Conservation (phyloP, 768 basidiomycete genomes). For the Termitomyces sp. region DNA sequence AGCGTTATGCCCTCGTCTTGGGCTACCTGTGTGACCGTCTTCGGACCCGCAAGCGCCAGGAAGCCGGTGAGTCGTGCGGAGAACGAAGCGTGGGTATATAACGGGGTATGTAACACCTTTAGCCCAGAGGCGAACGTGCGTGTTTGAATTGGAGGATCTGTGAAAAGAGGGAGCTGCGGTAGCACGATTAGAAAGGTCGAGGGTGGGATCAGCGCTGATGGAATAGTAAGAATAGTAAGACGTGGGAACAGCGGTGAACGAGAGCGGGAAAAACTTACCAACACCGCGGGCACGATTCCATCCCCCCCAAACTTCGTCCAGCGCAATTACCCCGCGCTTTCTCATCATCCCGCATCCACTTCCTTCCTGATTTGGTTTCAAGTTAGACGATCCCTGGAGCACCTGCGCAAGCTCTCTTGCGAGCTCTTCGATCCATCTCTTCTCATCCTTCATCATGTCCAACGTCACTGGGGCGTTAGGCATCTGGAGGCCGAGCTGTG, state of each 20-base stretch:
- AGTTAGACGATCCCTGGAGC: slow-evolving; percentile 42
- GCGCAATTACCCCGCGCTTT: slow-evolving; percentile 71
- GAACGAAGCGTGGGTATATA: slow-evolving; percentile 66
- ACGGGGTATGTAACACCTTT: slow-evolving; percentile 79
- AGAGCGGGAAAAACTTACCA: slow-evolving; percentile 43
- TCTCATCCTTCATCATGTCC: slow-evolving; percentile 84
- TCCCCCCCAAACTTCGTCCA: slow-evolving; percentile 93
- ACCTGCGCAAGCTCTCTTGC: slow-evolving; percentile 78
- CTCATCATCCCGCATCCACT: slow-evolving; percentile 69
- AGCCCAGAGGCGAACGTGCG: slow-evolving; percentile 74
- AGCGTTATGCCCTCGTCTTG: slow-evolving; percentile 66
- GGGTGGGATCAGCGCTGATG: slow-evolving; percentile 82
- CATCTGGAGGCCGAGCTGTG: slow-evolving; percentile 84
- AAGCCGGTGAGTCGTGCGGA: slow-evolving; percentile 55
- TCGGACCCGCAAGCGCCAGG: slow-evolving; percentile 44
- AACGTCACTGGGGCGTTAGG: slow-evolving; percentile 76
- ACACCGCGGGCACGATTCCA: slow-evolving; percentile 95
- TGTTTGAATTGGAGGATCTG: slow-evolving; percentile 59
- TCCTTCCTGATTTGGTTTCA: slow-evolving; percentile 14
- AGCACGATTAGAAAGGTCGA: slow-evolving; percentile 76
- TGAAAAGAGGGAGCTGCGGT: slow-evolving; percentile 60
- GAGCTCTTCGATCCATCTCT: slow-evolving; percentile 72
- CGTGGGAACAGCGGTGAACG: background rate
- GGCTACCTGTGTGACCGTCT: slow-evolving; percentile 69
- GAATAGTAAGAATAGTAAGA: background rate